Evolutionary conservation across 2,329 filamentous ascomycete species (phyloP).

Genomic region (Arthrobotrys sphaeroides): DNA sequence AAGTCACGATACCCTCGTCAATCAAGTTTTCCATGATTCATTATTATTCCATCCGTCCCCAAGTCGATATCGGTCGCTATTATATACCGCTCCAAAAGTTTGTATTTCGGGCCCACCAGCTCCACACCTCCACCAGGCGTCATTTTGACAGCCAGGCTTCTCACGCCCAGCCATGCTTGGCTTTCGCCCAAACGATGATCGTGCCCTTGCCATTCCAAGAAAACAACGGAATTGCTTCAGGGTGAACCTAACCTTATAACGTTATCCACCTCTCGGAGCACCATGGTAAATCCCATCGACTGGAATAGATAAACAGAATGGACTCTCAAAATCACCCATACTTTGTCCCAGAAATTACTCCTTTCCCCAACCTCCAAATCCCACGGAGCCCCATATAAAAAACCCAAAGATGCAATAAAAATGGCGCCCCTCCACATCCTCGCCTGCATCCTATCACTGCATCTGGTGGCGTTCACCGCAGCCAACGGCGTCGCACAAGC

Average conservation of each 20-base stretch:
- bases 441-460: conserved; percentile 1
- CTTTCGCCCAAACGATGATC: neutral
- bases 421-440: conserved; percentile 6
- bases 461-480: conserved; percentile 8
- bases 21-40: neutral
- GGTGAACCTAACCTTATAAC: conserved; percentile 32
- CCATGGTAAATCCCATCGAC: neutral
- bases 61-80: neutral
- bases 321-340: neutral
- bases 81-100: too few species aligned
- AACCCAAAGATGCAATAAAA: neutral
- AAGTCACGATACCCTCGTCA: conserved; percentile 28
- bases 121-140: neutral
- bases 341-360: neutral
- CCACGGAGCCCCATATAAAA: neutral
- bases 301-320: conserved; percentile 5
- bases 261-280: neutral
- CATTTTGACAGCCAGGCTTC: conserved; percentile 1
- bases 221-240: neutral
- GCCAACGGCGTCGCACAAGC: neutral
- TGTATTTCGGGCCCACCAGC: conserved; percentile 1
- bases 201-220: neutral
- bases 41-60: neutral
- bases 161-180: conserved; percentile 1
- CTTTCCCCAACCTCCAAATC: neutral